Evolutionary conservation across 768 basidiomycete species (phyloP), one percentile per base, ranked within the genome.

Genomic region (Suillus bovinus): DNA sequence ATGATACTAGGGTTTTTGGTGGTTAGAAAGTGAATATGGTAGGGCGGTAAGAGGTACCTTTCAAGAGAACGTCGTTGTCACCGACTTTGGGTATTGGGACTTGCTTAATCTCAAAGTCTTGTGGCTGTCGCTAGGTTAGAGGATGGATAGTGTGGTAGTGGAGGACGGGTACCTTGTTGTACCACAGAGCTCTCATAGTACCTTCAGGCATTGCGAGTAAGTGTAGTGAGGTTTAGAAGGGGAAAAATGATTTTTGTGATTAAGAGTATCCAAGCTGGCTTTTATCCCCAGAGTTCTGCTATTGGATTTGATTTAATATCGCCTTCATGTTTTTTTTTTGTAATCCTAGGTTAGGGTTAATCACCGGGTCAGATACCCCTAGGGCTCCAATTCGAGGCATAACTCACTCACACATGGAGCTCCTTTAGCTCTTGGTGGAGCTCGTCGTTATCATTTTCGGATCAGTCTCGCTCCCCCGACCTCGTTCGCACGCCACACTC

Each of bases 131-230:
- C 29, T 47, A 22, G 13, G 49, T 73, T 49, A 67, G 64, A 66
- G 56, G 49, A 60, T 54, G 52, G 29, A 27, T 54, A 17, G 33
- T 17, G 38, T 50, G n/a, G 50, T 22, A 17, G 10, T 17, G 22
- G 24, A 47, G 24, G 29, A 61, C 34, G 70, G 77, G 46, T 66
- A 90, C 90, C 64, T 80, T 80, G 69, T 81, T 82, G 77, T 91
- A 93, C 78, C 83, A 91, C 67, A 91, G 76, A 20, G 90, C 90
- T 74, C 85, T 84, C 90, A 93, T 92, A 29, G 79, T 84, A 75
- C 82, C 84, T 72, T 85, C 71, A 57, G 82, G 78, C 84, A 86
- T 86, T 70, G 50, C 67, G 64, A 54, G 20, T 36, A 33, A 6
- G 44, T n/a, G 34, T 22, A 46, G 27, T 13, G 20, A 41, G 36